These are phyloP conservation scores for Coemansia sp. DNA, from an alignment of 192 early-diverging fungal genomes.

Conservation along the genomic window DNA sequence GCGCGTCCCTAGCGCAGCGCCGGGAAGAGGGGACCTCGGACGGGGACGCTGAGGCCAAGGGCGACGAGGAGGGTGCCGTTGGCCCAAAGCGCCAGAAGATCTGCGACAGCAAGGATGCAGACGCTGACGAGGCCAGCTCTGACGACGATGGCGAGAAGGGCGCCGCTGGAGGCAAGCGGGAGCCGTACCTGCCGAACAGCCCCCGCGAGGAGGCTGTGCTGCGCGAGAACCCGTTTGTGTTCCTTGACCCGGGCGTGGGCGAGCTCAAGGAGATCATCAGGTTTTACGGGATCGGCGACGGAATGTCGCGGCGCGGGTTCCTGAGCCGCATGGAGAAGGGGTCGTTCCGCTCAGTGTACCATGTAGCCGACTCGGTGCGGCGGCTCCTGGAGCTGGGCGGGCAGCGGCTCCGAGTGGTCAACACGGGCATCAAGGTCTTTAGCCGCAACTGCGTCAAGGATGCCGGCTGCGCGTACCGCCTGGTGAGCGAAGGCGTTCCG, in stretches of 20 bases:
- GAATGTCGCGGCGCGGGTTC: slow-evolving; percentile 78
- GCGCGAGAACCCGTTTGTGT: slow-evolving; percentile 84
- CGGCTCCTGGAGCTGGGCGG: slow-evolving; percentile 58
- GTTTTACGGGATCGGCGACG: slow-evolving; percentile 69
- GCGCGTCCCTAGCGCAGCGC: background rate
- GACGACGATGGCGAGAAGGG: background rate
- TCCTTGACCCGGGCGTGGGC: slow-evolving; percentile 55
- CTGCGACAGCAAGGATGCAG: background rate
- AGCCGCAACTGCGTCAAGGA: slow-evolving; percentile 62
- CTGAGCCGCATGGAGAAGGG: slow-evolving; percentile 79
- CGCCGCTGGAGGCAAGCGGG: slow-evolving; percentile 2
- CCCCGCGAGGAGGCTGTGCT: slow-evolving; percentile 45
- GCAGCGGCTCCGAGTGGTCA: slow-evolving; percentile 68
- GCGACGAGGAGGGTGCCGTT: slow-evolving; percentile 2
- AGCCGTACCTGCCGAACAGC: slow-evolving; percentile 36
- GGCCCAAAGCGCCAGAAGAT: slow-evolving; percentile 3
- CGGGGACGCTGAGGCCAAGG: background rate
- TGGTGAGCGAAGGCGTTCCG: slow-evolving; percentile 61
- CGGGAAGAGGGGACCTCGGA: background rate
- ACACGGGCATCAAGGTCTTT: slow-evolving; percentile 90
- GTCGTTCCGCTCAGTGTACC: slow-evolving; percentile 69
- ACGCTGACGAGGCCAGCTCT: background rate
- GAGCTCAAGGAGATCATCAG: slow-evolving; percentile 60
- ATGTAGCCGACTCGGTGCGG: slow-evolving; percentile 79
- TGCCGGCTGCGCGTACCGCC: slow-evolving; percentile 59